phyloP scores from a whole-genome alignment of 176 grass and related monocot genomes.

The Bromus sterilis region DNA sequence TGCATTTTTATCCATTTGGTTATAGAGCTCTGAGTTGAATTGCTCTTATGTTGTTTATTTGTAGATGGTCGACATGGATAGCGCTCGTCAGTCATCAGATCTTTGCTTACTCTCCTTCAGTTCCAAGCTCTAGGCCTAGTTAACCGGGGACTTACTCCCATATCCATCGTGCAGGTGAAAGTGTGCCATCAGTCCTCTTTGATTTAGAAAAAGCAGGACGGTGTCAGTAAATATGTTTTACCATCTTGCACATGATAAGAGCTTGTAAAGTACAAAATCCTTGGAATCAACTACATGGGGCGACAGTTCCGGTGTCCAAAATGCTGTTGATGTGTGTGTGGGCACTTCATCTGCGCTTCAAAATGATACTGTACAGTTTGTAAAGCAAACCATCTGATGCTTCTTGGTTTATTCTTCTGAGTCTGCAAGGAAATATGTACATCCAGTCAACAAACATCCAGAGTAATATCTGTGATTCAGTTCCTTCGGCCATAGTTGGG shows the following conservation, averaged over 20 bases:
- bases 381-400: background rate
- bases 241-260: slow-evolving; percentile 18
- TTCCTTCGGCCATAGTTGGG: background rate
- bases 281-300: background rate
- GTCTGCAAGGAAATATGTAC: background rate
- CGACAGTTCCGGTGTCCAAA: slow-evolving; percentile 2
- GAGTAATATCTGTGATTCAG: background rate
- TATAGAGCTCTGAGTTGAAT: background rate
- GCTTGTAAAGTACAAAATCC: background rate
- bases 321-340: background rate
- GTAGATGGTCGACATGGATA: slow-evolving; percentile 41
- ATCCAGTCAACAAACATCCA: background rate
- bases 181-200: background rate
- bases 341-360: slow-evolving; percentile 12
- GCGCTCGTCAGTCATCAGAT: slow-evolving; percentile 13
- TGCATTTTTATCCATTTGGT: background rate
- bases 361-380: slow-evolving; percentile 16
- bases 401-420: background rate
- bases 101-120: slow-evolving; percentile 46
- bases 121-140: slow-evolving; percentile 19
- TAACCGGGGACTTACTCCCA: background rate
- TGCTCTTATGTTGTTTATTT: background rate
- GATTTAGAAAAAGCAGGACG: slow-evolving; percentile 30
- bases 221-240: slow-evolving; percentile 15
- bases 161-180: slow-evolving; percentile 21